These are phyloP conservation scores for Phialophora tarda DNA, from an alignment of 2,329 filamentous ascomycete species.

Conservation along the genomic window DNA sequence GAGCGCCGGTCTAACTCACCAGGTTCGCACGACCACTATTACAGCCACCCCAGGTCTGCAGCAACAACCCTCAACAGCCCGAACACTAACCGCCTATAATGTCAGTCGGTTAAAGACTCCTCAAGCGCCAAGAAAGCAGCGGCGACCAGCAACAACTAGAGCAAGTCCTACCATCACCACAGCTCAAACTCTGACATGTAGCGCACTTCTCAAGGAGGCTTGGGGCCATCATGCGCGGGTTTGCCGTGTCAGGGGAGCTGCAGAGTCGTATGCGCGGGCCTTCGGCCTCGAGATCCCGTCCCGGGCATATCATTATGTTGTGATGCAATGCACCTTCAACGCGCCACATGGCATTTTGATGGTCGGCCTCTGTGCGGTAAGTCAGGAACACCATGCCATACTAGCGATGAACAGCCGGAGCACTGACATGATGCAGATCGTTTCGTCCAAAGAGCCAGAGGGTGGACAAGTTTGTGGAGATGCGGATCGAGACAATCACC, in stretches of 20 bases:
- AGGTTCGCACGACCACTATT: neutral
- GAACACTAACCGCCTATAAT: neutral
- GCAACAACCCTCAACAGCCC: neutral
- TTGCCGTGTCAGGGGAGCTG: neutral
- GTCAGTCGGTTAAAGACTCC: neutral
- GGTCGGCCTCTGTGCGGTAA: slow-evolving; percentile 4
- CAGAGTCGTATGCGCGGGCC: neutral
- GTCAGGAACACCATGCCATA: neutral
- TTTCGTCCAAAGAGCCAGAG: neutral
- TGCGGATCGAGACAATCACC: slow-evolving; percentile 4
- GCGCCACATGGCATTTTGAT: neutral
- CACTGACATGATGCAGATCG: neutral
- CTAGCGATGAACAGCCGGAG: neutral
- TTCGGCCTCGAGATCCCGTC: neutral
- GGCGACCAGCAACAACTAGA: neutral
- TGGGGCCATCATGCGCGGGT: neutral
- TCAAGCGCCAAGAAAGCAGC: neutral
- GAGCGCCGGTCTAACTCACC: neutral
- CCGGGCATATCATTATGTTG: neutral
- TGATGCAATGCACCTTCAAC: slow-evolving; percentile 1
- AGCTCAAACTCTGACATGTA: neutral
- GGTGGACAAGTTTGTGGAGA: neutral
- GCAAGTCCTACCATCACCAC: neutral
- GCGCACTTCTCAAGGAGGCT: neutral
- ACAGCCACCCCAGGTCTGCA: neutral